Conservation (phyloP, 2,329 filamentous ascomycete species). For the Trichoderma citrinoviride region DNA sequence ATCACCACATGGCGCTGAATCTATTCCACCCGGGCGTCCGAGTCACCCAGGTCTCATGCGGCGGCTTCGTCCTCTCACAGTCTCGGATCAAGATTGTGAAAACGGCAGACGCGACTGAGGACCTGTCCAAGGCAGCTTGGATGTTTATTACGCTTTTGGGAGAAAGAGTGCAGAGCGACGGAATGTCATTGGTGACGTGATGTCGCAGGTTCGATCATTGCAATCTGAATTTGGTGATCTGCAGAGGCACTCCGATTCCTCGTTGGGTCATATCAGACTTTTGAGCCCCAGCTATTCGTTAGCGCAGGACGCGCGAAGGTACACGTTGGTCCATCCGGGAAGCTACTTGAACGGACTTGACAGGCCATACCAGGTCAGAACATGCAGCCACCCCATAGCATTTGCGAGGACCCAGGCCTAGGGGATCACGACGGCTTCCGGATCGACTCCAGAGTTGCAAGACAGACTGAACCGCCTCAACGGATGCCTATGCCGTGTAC, state of each 20-base stretch:
- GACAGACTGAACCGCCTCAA: neutral
- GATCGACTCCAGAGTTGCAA: neutral
- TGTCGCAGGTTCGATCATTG: neutral
- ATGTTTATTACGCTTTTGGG: conserved; percentile 39
- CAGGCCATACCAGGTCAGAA: neutral
- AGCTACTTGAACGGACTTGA: neutral
- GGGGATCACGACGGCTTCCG: neutral
- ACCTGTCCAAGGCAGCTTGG: conserved; percentile 38
- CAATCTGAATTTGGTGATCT: neutral
- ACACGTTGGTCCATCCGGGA: neutral
- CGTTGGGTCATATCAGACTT: neutral
- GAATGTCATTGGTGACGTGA: conserved; percentile 9
- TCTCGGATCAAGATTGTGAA: conserved; percentile 49
- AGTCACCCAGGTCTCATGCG: conserved; percentile 53
- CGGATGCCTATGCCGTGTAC: too few species aligned
- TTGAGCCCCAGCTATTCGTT: neutral
- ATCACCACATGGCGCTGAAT: conserved; percentile 53
- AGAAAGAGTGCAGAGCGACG: conserved; percentile 34
- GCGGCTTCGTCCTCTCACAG: conserved; percentile 55
- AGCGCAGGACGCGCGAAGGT: neutral
- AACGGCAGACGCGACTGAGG: conserved; percentile 32
- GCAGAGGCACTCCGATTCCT: neutral
- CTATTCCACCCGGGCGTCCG: conserved; percentile 55
- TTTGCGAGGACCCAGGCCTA: neutral
- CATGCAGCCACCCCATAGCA: neutral